These are phyloP conservation scores for Metschnikowia aberdeeniae DNA, from an alignment of 805 yeast genomes.

Conservation along the genomic window DNA sequence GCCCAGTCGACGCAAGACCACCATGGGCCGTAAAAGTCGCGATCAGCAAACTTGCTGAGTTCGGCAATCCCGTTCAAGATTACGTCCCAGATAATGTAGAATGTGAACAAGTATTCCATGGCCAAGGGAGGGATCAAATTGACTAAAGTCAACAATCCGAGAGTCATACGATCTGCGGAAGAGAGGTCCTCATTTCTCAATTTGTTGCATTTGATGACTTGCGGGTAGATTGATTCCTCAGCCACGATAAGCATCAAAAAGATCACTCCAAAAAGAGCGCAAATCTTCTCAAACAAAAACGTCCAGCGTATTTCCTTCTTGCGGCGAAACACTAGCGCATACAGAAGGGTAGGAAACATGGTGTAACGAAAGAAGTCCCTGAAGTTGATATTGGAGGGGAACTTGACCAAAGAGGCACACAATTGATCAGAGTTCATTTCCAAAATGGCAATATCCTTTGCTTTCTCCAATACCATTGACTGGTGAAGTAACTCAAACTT, in stretches of 20 bases:
- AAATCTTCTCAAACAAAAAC: conserved; percentile 63
- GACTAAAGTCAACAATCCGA: conserved; percentile 38
- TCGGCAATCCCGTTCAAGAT: conserved; percentile 89
- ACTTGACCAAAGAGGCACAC: conserved; percentile 28
- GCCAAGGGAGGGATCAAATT: conserved; percentile 81
- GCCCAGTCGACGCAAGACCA: conserved; percentile 96
- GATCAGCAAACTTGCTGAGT: conserved; percentile 77
- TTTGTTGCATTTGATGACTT: conserved; percentile 56
- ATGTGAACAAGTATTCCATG: conserved; percentile 67
- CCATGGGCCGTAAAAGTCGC: conserved; percentile 95
- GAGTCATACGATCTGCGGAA: conserved; percentile 1
- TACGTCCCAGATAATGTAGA: conserved; percentile 93
- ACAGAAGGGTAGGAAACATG: conserved; percentile 86
- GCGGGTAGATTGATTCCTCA: conserved; percentile 70
- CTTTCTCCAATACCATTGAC: conserved; percentile 25
- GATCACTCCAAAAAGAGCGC: conserved; percentile 86
- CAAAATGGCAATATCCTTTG: conserved; percentile 12
- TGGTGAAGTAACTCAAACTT: conserved; percentile 65
- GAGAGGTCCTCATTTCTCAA: conserved; percentile 32
- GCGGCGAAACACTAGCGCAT: conserved; percentile 79
- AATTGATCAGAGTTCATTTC: conserved; percentile 11
- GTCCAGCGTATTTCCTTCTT: conserved; percentile 63
- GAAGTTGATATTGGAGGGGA: conserved; percentile 71
- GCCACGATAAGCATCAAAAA: conserved; percentile 77
- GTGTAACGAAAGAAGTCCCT: conserved; percentile 70